Percentiles rank a stretch among this genome's conserved stretches.
phyloP scores from a whole-genome alignment of 306 rosid species.

The Aeschynomene evenia region DNA sequence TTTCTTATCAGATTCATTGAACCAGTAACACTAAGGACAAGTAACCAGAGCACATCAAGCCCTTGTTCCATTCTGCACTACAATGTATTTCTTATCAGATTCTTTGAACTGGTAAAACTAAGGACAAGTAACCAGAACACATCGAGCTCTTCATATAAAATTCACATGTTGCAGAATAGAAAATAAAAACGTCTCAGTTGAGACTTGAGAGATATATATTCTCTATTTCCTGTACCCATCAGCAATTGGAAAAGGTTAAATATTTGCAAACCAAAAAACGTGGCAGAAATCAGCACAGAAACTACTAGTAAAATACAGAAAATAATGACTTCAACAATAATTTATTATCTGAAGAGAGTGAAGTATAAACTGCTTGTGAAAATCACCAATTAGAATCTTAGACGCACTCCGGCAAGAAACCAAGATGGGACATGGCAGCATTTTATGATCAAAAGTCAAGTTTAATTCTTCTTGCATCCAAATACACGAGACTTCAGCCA shows the following conservation, averaged over 20 bases:
- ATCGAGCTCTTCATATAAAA: slow-evolving; percentile 4
- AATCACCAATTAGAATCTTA: not conserved
- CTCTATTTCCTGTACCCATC: slow-evolving; percentile 12
- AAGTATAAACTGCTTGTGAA: not conserved
- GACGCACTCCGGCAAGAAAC: not conserved
- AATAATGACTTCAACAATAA: too few relatives aligned
- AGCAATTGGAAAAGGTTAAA: not conserved
- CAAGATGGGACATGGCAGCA: not conserved
- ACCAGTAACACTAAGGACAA: slow-evolving; percentile 15
- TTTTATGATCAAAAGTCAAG: too few relatives aligned
- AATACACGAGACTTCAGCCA: slow-evolving; percentile 10
- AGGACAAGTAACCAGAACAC: too few relatives aligned
- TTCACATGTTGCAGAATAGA: slow-evolving; percentile 11
- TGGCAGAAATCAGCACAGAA: too few relatives aligned
- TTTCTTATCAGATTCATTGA: slow-evolving; percentile 20
- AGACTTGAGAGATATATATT: not conserved
- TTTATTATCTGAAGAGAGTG: not conserved
- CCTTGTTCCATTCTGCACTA: slow-evolving; percentile 50
- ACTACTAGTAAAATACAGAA: too few relatives aligned
- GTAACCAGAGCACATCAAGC: too few relatives aligned
- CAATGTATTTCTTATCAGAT: slow-evolving; percentile 25
- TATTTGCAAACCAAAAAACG: slow-evolving; percentile 15
- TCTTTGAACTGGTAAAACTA: slow-evolving; percentile 11
- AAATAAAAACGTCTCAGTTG: not conserved
- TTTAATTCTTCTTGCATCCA: too few relatives aligned